Conservation (phyloP, 495 filamentous ascomycete species). For the Lophium mytilinum region DNA sequence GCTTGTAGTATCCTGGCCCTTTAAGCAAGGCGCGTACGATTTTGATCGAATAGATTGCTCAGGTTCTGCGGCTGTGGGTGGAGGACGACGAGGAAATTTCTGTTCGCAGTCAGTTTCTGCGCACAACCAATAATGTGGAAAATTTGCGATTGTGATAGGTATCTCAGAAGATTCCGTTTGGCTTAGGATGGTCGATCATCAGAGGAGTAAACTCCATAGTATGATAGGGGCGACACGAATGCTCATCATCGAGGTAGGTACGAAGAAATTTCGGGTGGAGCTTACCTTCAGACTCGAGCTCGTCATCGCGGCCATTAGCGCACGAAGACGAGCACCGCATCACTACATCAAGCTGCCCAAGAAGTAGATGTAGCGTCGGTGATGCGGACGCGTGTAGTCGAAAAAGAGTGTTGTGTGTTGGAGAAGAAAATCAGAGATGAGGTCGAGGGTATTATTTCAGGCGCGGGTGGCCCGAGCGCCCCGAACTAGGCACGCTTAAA, state of each 20-base stretch:
- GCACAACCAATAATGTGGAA: background rate
- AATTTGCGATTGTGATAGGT: background rate
- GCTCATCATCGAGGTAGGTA: conserved; percentile 60
- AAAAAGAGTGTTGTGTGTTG: no score
- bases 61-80: no score
- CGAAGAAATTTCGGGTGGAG: background rate
- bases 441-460: background rate
- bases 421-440: background rate
- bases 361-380: no score
- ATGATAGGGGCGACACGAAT: conserved; percentile 90
- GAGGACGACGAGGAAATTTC: no score
- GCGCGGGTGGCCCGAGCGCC: background rate
- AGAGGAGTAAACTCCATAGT: conserved; percentile 54
- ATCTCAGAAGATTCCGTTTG: conserved; percentile 78
- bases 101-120: no score
- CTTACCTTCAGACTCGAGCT: background rate
- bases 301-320: no score
- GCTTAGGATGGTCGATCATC: conserved; percentile 88
- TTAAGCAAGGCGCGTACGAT: no score
- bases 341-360: no score
- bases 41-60: no score
- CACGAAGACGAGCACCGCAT: no score
- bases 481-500: conserved; percentile 1
- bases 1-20: no score
- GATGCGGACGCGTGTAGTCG: no score